Conservation (phyloP, 352 stramenopile genomes). For the Phytophthora hybrid region DNA sequence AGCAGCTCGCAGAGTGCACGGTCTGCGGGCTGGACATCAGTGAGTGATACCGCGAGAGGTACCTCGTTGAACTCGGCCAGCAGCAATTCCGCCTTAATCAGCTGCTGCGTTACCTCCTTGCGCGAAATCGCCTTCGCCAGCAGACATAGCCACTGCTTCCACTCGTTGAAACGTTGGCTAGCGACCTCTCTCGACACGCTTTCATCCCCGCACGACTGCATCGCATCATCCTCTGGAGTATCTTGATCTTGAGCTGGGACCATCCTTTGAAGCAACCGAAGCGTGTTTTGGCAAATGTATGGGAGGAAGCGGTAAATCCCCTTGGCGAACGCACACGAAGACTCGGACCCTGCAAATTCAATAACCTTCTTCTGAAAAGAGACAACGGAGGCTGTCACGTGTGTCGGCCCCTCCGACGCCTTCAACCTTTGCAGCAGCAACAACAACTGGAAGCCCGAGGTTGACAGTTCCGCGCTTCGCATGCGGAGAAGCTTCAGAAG, state of each 20-base stretch:
- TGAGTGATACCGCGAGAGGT: constrained; percentile 15
- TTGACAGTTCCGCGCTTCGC: constrained; percentile 48
- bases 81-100: constrained; percentile 69
- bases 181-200: constrained; percentile 20
- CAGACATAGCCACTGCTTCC: constrained; percentile 63
- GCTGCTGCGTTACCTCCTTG: constrained; percentile 56
- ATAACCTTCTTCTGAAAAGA: constrained; percentile 54
- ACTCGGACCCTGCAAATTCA: constrained; percentile 43
- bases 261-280: constrained; percentile 48
- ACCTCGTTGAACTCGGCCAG: constrained; percentile 46
- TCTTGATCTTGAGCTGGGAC: constrained; percentile 29
- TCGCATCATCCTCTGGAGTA: constrained; percentile 10
- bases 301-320: constrained; percentile 61
- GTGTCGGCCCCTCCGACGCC: constrained; percentile 7
- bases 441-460: constrained; percentile 56
- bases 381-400: constrained; percentile 30
- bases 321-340: constrained; percentile 40
- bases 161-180: constrained; percentile 41
- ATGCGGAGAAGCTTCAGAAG: constrained; percentile 44
- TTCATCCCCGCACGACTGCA: constrained; percentile 2
- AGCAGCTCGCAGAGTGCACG: constrained; percentile 53
- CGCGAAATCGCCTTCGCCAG: constrained; percentile 54
- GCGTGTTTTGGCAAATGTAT: constrained; percentile 59
- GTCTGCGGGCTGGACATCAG: constrained; percentile 31
- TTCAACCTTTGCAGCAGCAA: constrained; percentile 53